Conservation (phyloP, 345 rosid species). For the Mercurialis annua region DNA sequence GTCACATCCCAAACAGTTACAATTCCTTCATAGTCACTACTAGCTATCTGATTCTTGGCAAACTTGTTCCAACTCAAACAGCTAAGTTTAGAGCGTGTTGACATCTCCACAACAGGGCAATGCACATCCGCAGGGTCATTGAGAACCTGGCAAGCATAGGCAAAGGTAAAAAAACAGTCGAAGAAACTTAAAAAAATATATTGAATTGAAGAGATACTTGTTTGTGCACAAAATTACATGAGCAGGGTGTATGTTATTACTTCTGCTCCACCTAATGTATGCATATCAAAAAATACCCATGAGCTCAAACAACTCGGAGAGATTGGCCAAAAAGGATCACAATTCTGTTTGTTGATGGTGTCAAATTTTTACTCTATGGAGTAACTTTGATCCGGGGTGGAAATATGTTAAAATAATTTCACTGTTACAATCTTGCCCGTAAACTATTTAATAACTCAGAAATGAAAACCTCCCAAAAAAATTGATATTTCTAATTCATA, state of each 20-base stretch:
- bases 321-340: background rate
- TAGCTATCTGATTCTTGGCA: slow-evolving; percentile 87
- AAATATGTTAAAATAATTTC: too few relatives aligned
- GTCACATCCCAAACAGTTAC: slow-evolving; percentile 98
- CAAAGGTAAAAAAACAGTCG: background rate
- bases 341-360: background rate
- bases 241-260: background rate
- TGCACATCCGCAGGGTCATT: slow-evolving; percentile 72
- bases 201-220: background rate
- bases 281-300: background rate
- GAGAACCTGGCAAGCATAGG: slow-evolving; percentile 57
- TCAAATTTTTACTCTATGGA: too few relatives aligned
- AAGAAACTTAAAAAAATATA: background rate
- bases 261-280: background rate
- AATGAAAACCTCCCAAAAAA: too few relatives aligned
- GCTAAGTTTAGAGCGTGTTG: slow-evolving; percentile 94
- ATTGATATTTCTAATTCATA: too few relatives aligned
- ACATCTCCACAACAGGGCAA: slow-evolving; percentile 92
- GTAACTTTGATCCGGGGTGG: too few relatives aligned
- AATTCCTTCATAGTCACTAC: slow-evolving; percentile 98
- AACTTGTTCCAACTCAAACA: slow-evolving; percentile 98
- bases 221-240: background rate
- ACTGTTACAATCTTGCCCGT: too few relatives aligned
- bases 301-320: background rate
- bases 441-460: too few relatives aligned